A percentile compares a stretch with the other conserved stretches of the same genome.
phyloP scores from a whole-genome alignment of 2,329 filamentous ascomycete species.

The Fusarium nanum region DNA sequence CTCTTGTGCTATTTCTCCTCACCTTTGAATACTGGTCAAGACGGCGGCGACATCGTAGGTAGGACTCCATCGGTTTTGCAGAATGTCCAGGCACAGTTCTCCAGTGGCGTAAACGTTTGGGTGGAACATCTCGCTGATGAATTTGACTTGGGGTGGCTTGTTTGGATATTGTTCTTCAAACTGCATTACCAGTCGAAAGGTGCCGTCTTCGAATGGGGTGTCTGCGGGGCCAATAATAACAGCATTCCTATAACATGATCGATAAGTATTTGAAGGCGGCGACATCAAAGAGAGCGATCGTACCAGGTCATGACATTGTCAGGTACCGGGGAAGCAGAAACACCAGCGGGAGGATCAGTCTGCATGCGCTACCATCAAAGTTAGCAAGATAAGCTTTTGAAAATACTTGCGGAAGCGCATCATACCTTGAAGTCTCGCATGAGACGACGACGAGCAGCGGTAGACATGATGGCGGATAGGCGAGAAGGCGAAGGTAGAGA shows the following conservation, averaged over 20 bases:
- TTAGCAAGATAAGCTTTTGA: slow-evolving; percentile 21
- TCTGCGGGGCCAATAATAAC: slow-evolving; percentile 98
- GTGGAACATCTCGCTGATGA: slow-evolving; percentile 99
- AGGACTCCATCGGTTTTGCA: slow-evolving; percentile 98
- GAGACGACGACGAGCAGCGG: slow-evolving; percentile 90
- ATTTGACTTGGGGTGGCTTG: slow-evolving; percentile 97
- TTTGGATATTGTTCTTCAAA: slow-evolving; percentile 99
- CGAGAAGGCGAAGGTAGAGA: slow-evolving; percentile 3
- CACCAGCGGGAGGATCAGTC: slow-evolving; percentile 95
- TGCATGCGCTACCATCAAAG: slow-evolving; percentile 84
- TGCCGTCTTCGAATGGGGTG: slow-evolving; percentile 98
- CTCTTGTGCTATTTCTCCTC: background rate
- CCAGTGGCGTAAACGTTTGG: slow-evolving; percentile 98
- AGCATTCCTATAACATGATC: slow-evolving; percentile 77
- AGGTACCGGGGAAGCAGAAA: slow-evolving; percentile 94
- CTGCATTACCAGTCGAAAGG: slow-evolving; percentile 97
- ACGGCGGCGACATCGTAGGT: slow-evolving; percentile 98
- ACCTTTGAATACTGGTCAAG: slow-evolving; percentile 98
- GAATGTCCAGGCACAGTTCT: slow-evolving; percentile 94
- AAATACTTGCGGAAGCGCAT: background rate
- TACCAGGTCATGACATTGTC: slow-evolving; percentile 99
- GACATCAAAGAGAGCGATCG: slow-evolving; percentile 44
- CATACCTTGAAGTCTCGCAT: slow-evolving; percentile 99
- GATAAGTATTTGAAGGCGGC: slow-evolving; percentile 32
- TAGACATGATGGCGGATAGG: slow-evolving; percentile 70